Base-by-base conservation (phyloP, 2,329 filamentous ascomycete genomes). In the Sporothrix pseudoabietina region DNA sequence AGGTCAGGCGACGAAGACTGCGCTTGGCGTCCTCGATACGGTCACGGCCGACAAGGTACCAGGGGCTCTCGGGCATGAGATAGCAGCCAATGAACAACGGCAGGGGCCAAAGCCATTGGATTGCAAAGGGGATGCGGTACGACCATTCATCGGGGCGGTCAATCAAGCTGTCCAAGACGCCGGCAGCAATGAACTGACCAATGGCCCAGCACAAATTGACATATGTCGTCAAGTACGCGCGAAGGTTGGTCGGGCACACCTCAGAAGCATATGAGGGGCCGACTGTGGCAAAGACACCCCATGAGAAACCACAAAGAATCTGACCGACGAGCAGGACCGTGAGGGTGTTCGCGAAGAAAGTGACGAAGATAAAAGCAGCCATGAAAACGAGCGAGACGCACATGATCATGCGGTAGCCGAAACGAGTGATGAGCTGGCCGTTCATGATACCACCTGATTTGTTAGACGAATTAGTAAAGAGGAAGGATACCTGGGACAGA, bases 131-230 rank as follows among this genome's bases (percentile, higher is more conserved):
- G 44, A 76, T 83, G 14, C 82, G 81, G 73, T 83, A 86, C 1
- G 80, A 81, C 83, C 82, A 83, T 71, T 85, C 76, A 57, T 75
- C 73, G 6, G 65, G 44, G 3, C 10, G 79, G 72, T 44, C 79
- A 3, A 84, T 77, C n/a, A 84, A 80, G 7, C 77, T 80, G 30
- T 80, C 79, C 10, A 84, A 78, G 0, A 85, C 82, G n/a, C 81
- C 82, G 0, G 82, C 79, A 0, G 82, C 80, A n/a, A 74, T 57
- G 14, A 76, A 72, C 63, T 76, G 76, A 30, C 76, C 76, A 16
- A 88, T 87, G 9, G 82, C 82, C 81, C 84, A 86, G 73, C 84
- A 86, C 71, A 86, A 78, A 73, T 85, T 85, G 22, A 83, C 82
- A 71, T 83, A 85, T 0, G 81, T 82, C 0, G 83, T 84, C 52